Base-by-base conservation (phyloP, 192 early-diverging fungal species). In the Kickxella alabastrina region DNA sequence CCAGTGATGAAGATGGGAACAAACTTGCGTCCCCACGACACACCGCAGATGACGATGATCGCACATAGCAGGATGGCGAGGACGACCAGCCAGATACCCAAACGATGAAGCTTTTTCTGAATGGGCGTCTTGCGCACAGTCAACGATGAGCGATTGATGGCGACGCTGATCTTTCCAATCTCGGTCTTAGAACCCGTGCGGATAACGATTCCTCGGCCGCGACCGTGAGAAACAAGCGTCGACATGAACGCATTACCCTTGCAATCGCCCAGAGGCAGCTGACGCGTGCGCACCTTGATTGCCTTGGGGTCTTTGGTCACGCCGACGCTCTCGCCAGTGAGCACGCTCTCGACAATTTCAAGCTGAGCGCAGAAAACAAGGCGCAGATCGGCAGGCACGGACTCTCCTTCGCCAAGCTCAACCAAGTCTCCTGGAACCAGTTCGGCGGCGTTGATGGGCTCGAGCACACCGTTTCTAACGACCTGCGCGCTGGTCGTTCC, bases 221-320 rank as follows among this genome's bases (percentile, higher is more conserved):
- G 85, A 22, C 95, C 95, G 21, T 87, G 83, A 26, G 91, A 82
- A 21, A 97, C 91, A 6, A 90, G 78, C 3, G 94, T 98, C 9
- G 92, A 86, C 94, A 95, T 97, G 65, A 98, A 98, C 6, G 91
- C 92, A 61, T 91, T 95, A 36, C 93, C 90, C 64, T 88, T 92
- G 67, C 95, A 97, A 48, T 98, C 95, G 43, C 86, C 90, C 6
- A 97, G 72, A 12, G 88, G 87, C 44, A 78, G 64, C 51, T 72
- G 68, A 9, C 65, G 52, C 17, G 68, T 68, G 35, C 65, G 69
- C 54, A 63, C 62, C 49, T 78, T 73, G 54, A 75, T 66, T 40
- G 62, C 76, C 34, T 48, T 44, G n/a, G 75, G 48, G 36, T 86
- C 75, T 71, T 89, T 89, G 62, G 65, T 55, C 27, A 79, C 76